phyloP scores from a whole-genome alignment of 2,329 filamentous ascomycete genomes.

The Claviceps humidiphila region DNA sequence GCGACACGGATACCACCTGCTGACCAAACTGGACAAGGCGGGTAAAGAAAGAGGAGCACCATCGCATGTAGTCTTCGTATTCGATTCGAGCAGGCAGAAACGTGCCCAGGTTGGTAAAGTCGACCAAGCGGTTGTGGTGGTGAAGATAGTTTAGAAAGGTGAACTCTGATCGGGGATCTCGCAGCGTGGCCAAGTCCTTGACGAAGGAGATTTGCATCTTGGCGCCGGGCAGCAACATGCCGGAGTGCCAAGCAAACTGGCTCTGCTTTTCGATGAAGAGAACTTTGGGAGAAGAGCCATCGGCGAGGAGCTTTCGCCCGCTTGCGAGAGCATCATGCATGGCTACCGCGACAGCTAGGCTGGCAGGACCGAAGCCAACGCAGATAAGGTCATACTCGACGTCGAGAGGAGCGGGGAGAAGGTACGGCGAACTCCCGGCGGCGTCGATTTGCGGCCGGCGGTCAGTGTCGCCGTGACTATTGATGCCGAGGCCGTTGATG shows the following conservation, averaged over 20 bases:
- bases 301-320: slow-evolving; percentile 28
- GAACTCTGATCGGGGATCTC: slow-evolving; percentile 80
- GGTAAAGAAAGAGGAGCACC: slow-evolving; percentile 76
- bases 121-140: slow-evolving; percentile 63
- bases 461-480: neutral
- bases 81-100: slow-evolving; percentile 78
- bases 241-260: slow-evolving; percentile 81
- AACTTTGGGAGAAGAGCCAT: slow-evolving; percentile 48
- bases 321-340: slow-evolving; percentile 63
- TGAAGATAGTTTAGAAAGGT: slow-evolving; percentile 95
- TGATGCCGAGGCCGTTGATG: neutral
- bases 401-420: slow-evolving; percentile 41
- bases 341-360: slow-evolving; percentile 77
- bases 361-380: slow-evolving; percentile 86
- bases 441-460: slow-evolving; percentile 12
- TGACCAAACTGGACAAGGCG: slow-evolving; percentile 60
- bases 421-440: slow-evolving; percentile 14
- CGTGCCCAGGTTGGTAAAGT: slow-evolving; percentile 82
- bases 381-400: slow-evolving; percentile 76
- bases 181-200: slow-evolving; percentile 84
- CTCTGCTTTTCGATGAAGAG: slow-evolving; percentile 79
- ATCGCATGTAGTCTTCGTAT: slow-evolving; percentile 91
- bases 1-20: slow-evolving; percentile 61
- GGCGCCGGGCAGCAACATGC: slow-evolving; percentile 85
- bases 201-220: slow-evolving; percentile 98